Evolutionary conservation across 208 protist genomes (phyloP).

Genomic region (Wallacemonas sp.): DNA sequence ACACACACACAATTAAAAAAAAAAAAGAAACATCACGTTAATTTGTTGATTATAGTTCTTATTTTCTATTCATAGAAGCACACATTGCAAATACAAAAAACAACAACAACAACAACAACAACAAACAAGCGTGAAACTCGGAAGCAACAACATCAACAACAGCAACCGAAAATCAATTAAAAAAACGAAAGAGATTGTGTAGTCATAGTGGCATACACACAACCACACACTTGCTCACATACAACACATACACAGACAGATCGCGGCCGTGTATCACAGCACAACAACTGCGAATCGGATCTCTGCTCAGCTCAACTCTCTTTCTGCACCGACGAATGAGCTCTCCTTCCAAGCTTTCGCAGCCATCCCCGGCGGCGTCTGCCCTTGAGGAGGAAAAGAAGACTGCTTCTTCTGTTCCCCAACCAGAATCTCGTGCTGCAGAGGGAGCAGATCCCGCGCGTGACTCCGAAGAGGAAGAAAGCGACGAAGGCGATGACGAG

Average conservation of each 20-base stretch:
- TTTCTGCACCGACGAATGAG: not conserved
- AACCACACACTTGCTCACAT: no score
- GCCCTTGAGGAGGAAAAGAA: not conserved
- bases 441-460: not conserved
- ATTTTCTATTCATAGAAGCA: not conserved
- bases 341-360: slow-evolving; percentile 13
- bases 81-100: not conserved
- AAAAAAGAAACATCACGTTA: not conserved
- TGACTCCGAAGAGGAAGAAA: slow-evolving; percentile 8
- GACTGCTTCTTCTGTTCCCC: not conserved
- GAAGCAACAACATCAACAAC: no score
- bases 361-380: not conserved
- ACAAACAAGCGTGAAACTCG: no score
- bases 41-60: not conserved
- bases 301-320: no score
- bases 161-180: no score
- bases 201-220: no score
- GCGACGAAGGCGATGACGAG: slow-evolving; percentile 26
- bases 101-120: not conserved
- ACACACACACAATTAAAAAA: slow-evolving; percentile 1
- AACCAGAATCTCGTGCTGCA: no score
- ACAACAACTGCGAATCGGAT: no score
- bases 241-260: no score
- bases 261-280: no score
- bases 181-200: no score